Evolutionary conservation across 2,329 filamentous ascomycete genomes (phyloP).

Genomic region (Aspergillus hortae): DNA sequence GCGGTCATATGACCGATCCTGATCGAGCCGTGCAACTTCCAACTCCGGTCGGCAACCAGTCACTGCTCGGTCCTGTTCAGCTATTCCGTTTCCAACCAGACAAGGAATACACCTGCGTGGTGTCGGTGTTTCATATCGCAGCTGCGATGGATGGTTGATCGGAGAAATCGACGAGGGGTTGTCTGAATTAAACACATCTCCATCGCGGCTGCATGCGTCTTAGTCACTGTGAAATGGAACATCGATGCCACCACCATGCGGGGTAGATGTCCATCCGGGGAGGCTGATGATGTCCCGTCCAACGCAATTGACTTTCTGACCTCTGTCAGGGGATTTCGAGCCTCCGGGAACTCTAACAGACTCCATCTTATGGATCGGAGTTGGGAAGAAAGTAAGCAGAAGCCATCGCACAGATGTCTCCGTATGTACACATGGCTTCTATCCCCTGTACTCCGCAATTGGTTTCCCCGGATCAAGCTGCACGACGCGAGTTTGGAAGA

Average conservation of each 20-base stretch:
- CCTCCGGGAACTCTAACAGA: too few relatives aligned
- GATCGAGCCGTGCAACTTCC: background rate
- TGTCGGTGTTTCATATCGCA: constrained; percentile 3
- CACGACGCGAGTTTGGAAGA: too few relatives aligned
- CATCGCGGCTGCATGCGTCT: background rate
- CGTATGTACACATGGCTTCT: background rate
- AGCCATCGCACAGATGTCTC: too few relatives aligned
- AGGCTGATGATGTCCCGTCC: background rate
- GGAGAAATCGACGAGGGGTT: background rate
- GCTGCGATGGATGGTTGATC: background rate
- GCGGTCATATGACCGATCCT: background rate
- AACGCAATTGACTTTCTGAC: background rate
- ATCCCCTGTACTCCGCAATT: background rate
- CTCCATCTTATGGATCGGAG: too few relatives aligned
- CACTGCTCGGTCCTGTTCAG: background rate
- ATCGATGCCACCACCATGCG: background rate
- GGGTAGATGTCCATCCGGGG: background rate
- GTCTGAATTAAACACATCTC: background rate
- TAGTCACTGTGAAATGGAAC: background rate
- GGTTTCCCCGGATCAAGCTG: background rate
- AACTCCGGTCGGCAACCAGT: background rate
- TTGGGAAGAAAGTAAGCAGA: too few relatives aligned
- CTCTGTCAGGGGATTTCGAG: too few relatives aligned
- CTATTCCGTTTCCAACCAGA: background rate
- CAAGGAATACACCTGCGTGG: background rate